Base-by-base conservation (phyloP, 345 rosid genomes). In the Ricinus communis region DNA sequence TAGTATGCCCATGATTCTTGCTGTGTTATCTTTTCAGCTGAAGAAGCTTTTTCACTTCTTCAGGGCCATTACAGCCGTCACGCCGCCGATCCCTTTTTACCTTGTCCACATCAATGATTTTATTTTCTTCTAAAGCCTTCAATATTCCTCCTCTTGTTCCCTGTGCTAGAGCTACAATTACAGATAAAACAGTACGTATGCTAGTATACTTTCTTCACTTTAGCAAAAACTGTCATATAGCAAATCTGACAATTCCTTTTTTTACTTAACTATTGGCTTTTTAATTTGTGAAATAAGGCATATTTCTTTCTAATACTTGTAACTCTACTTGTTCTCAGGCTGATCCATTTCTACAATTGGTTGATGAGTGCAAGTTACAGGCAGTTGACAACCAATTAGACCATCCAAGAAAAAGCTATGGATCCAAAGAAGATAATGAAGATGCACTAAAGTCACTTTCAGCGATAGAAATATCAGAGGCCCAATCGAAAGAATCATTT, bases 61-160 rank as follows among this genome's bases (percentile, higher is more conserved):
- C 81, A 89, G 95, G 85, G 72, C 83, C 83, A 40, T 54, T 89
- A 77, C 84, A 82, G 71, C 90, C 95, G 66, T 87, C 92, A 70
- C 80, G 82, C n/a, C 82, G 92, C 19, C 79, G 90, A 76, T 87
- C 89, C 25, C 85, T 87, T 63, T 86, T 77, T 63, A 86, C 79
- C 49, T 67, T 89, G 62, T 83, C 90, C 52, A 80, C 87, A 71
- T 82, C 84, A n/a, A 87, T 87, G 91, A 86, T 87, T 36, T 74
- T 85, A 50, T 86, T 89, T 79, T 76, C 86, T 38, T 79, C 95
- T 65, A 83, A 81, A 82, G 88, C 90, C 66, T 86, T 76, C 79
- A 84, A 83, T 71, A 81, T 89, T 40, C 82, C 83, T 22, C 87
- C 87, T 74, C 82, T 83, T 74, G 57, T 81, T 75, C 71, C 76